A percentile compares a stretch with the other conserved stretches of the same genome.
Conservation (phyloP, 2,329 filamentous ascomycete species). For the Neoscytalidium dimidiatum region DNA sequence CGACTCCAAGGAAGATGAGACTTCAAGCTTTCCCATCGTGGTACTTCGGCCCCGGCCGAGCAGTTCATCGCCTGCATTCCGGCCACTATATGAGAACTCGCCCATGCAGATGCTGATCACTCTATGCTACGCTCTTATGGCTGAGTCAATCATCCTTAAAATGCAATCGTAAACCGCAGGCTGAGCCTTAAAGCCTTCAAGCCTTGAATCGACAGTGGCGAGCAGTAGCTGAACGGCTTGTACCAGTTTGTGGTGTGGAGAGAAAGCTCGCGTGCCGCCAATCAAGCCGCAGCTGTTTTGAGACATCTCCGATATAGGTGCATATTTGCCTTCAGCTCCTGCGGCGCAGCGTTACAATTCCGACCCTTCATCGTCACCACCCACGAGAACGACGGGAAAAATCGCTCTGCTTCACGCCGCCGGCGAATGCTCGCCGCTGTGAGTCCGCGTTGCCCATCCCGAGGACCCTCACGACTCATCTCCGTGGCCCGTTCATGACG, state of each 20-base stretch:
- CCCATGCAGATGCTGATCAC: no score
- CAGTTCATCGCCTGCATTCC: not conserved
- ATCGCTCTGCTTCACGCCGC: not conserved
- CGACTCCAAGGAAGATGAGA: not conserved
- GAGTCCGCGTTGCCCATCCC: not conserved
- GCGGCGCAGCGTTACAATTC: not conserved
- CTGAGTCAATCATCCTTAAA: no score
- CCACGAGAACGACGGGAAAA: not conserved
- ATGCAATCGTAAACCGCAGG: no score
- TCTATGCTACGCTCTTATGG: no score
- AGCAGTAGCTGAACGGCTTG: no score
- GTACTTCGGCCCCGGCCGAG: not conserved
- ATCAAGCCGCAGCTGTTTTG: not conserved
- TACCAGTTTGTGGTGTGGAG: no score
- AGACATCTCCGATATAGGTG: not conserved
- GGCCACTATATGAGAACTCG: no score
- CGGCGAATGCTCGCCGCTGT: not conserved
- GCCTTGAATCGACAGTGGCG: no score
- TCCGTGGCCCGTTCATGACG: not conserved
- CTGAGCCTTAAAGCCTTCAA: no score
- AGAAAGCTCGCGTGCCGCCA: not conserved
- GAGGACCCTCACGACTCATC: not conserved
- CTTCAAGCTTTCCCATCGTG: not conserved
- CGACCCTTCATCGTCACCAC: not conserved
- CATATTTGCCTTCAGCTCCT: not conserved